Conservation (phyloP, 139 green algal species). For the Zygnema circumcarinatum region DNA sequence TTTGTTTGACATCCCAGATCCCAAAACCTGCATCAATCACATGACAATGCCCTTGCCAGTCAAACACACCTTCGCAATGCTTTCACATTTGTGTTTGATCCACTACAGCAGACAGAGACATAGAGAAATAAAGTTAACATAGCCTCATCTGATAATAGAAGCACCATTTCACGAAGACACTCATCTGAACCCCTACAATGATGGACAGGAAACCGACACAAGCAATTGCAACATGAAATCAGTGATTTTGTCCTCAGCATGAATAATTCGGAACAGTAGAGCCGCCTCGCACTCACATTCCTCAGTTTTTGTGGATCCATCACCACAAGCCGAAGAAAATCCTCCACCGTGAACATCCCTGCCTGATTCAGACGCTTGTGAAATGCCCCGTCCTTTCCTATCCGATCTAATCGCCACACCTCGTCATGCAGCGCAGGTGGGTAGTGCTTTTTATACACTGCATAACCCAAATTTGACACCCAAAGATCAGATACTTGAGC, state of each 20-base stretch:
- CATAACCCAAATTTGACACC: too few relatives aligned
- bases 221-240: too few relatives aligned
- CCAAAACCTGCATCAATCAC: constrained; percentile 35
- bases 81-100: too few relatives aligned
- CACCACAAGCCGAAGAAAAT: constrained; percentile 55
- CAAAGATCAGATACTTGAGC: not conserved
- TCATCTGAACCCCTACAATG: too few relatives aligned
- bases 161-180: not conserved
- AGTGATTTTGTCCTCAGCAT: too few relatives aligned
- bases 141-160: not conserved
- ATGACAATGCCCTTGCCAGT: too few relatives aligned
- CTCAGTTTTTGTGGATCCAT: constrained; percentile 54
- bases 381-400: constrained; percentile 58
- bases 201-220: too few relatives aligned
- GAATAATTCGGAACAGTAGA: too few relatives aligned
- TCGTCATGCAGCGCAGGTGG: constrained; percentile 57
- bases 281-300: too few relatives aligned
- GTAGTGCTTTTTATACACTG: constrained; percentile 64
- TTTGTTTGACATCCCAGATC: constrained; percentile 53
- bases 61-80: too few relatives aligned
- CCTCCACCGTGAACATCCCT: constrained; percentile 52
- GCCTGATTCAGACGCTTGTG: constrained; percentile 50
- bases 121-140: not conserved
- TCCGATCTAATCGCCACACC: constrained; percentile 57
- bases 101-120: not conserved